A percentile compares a stretch with the other conserved stretches of the same genome.
These are phyloP conservation scores for Dichotomocladium elegans DNA, from an alignment of 371 early-diverging fungal species.

Conservation along the genomic window DNA sequence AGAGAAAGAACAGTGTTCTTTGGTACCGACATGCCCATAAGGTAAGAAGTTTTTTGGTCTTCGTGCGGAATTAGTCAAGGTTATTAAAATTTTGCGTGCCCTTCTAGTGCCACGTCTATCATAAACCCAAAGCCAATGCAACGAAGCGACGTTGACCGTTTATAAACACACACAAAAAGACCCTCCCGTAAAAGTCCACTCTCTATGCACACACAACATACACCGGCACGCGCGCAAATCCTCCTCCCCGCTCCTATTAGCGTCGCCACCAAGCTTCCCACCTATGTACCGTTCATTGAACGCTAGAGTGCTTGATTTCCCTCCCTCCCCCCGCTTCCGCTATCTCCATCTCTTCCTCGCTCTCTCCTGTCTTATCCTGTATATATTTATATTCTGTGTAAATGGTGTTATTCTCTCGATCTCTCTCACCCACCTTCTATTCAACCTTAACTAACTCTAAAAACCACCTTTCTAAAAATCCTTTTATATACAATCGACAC, in stretches of 20 bases:
- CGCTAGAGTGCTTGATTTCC: too few relatives aligned
- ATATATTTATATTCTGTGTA: too few relatives aligned
- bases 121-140: slow-evolving; percentile 16
- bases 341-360: too few relatives aligned
- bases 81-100: not conserved
- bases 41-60: slow-evolving; percentile 15
- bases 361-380: too few relatives aligned
- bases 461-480: slow-evolving; percentile 1
- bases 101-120: slow-evolving; percentile 23
- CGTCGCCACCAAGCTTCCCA: not conserved
- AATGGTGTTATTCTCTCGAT: too few relatives aligned
- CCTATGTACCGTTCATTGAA: too few relatives aligned
- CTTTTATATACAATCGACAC: not conserved
- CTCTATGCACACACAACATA: too few relatives aligned
- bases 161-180: too few relatives aligned
- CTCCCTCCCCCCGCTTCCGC: too few relatives aligned
- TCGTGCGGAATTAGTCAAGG: not conserved
- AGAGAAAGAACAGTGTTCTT: slow-evolving; percentile 72
- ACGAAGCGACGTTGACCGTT: not conserved
- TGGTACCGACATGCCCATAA: slow-evolving; percentile 92
- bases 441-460: not conserved
- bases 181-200: too few relatives aligned
- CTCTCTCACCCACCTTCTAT: not conserved
- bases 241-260: too few relatives aligned
- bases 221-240: too few relatives aligned